These are phyloP conservation scores for Gracilaria domingensis DNA, from an alignment of 23 red algal genomes.

Conservation along the genomic window DNA sequence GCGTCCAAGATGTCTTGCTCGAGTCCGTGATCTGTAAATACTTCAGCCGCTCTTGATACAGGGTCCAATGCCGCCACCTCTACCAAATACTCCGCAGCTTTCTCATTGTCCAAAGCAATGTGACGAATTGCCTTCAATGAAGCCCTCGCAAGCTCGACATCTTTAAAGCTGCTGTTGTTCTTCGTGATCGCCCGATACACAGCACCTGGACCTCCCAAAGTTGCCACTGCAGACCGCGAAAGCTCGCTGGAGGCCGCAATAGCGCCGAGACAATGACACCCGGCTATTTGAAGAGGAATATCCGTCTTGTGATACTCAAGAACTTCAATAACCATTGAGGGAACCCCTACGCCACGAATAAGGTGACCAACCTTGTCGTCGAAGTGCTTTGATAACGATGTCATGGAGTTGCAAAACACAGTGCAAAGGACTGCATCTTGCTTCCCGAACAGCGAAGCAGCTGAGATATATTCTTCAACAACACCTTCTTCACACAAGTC, in stretches of 20 bases:
- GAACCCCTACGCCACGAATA: constrained; percentile 49
- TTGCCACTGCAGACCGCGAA: constrained; percentile 65
- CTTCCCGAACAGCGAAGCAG: constrained; percentile 27
- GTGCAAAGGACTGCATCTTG: constrained; percentile 40
- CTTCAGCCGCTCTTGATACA: constrained; percentile 63
- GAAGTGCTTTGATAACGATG: constrained; percentile 33
- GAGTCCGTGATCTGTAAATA: constrained; percentile 60
- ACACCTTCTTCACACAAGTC: constrained; percentile 68
- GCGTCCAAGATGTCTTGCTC: constrained; percentile 60
- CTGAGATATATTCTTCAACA: constrained; percentile 62
- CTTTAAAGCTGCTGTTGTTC: constrained; percentile 63
- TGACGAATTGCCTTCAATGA: constrained; percentile 53
- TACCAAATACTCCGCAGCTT: constrained; percentile 58
- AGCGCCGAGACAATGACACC: constrained; percentile 31
- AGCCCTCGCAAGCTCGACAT: constrained; percentile 57
- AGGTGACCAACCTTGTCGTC: constrained; percentile 68
- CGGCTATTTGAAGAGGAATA: constrained; percentile 43
- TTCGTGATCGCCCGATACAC: constrained; percentile 60
- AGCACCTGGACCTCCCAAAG: constrained; percentile 59
- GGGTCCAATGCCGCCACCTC: constrained; percentile 46
- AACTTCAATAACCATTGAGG: constrained; percentile 57
- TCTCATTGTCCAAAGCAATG: constrained; percentile 65
- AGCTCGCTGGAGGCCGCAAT: constrained; percentile 64
- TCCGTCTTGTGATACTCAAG: constrained; percentile 43
- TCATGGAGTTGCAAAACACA: constrained; percentile 58